Evolutionary conservation across 1,284 basidiomycete genomes (phyloP), one percentile per base, ranked within the genome.

Genomic region (Fomitiporia mediterranea): DNA sequence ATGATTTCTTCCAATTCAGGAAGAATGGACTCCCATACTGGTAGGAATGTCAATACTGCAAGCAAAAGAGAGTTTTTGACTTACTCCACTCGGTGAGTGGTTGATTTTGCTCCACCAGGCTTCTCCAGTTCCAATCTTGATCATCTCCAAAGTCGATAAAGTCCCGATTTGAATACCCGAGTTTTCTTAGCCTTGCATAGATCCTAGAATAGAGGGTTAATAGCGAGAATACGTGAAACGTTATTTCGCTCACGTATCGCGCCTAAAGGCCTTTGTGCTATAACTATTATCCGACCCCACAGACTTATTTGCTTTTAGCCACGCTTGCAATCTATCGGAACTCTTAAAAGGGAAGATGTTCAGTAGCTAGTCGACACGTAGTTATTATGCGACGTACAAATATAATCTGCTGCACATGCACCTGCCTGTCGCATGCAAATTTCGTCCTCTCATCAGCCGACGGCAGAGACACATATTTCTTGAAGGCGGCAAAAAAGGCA

Each of bases 81-180:
- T 19, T 25, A 56, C 54, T 51, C 27, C 54, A 21, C 1, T 56
- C 54, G 13, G 46, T 56, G 21, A 56, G 38, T 23, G 17, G 21
- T 9, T 21, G 32, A 17, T 30, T 28, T 21, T 56, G 54, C 5
- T 56, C 28, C 4, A 56, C 11, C 7, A 56, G 34, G 7, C 15
- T 21, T 13, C 9, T 34, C 54, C 54, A 56, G 23, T 56, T 50
- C 54, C 54, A 56, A 15, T 27, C 34, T 39, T 49, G 13, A 19
- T 56, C 46, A 27, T 56, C 54, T 11, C 23, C 9, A 4, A 34
- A 13, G 7, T n/a, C 27, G 23, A 15, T 13, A 23, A 56, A 17
- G 27, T 56, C 54, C 2, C 28, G 35, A 4, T 51, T 47, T 11
- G 19, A 23, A 32, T 40, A 56, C 17, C 54, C 54, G 3, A 50